A percentile compares a stretch with the other conserved stretches of the same genome.
Conservation (phyloP, 305 asterid genomes). For the Fraxinus albicans region DNA sequence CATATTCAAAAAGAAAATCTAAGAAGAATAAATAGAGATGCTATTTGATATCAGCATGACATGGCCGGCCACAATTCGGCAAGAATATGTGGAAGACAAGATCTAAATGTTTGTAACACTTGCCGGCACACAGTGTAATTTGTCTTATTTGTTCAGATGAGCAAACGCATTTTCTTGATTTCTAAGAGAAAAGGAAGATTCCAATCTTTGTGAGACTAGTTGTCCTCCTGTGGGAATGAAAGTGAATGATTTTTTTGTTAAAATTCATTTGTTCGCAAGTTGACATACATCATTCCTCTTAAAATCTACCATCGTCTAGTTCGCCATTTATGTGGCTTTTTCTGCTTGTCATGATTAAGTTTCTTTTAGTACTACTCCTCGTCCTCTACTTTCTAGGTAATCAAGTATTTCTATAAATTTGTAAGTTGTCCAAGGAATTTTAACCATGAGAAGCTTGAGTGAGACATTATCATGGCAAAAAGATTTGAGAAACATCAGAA, state of each 20-base stretch:
- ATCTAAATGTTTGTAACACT: not conserved
- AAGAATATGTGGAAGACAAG: not conserved
- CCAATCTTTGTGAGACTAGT: not conserved
- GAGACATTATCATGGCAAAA: conserved; percentile 21
- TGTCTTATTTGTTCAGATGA: not conserved
- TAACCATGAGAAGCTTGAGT: conserved; percentile 10
- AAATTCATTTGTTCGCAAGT: not conserved
- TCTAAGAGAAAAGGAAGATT: not conserved
- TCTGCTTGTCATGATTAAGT: conserved; percentile 4
- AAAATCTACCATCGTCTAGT: not conserved
- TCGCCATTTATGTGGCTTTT: conserved; percentile 10
- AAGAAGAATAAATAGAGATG: not conserved
- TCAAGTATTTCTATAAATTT: conserved; percentile 11
- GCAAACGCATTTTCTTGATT: not conserved
- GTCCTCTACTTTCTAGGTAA: not conserved
- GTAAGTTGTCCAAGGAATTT: not conserved
- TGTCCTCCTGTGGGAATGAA: not conserved
- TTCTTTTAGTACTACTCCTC: not conserved
- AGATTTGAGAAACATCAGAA: conserved; percentile 26
- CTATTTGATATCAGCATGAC: not conserved
- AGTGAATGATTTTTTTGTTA: not conserved
- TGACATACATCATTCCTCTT: not conserved
- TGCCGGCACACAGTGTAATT: conserved; percentile 5
- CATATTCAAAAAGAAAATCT: not conserved
- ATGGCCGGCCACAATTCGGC: not conserved